Evolutionary conservation across 306 rosid species (phyloP).

Genomic region (Trichosanthes cucumerina): DNA sequence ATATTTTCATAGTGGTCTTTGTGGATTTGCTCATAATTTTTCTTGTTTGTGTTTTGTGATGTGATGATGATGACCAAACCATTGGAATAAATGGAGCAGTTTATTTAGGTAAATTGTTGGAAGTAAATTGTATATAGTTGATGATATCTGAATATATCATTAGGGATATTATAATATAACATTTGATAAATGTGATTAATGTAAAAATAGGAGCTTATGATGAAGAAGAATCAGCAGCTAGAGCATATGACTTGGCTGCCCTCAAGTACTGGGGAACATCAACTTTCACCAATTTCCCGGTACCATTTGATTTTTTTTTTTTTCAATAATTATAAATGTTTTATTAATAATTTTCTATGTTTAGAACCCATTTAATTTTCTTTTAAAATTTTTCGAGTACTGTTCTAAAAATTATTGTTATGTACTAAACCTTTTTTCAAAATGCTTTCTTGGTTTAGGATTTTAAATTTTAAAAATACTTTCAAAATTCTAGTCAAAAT

Average conservation of each 20-base stretch:
- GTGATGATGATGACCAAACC: slow-evolving; percentile 15
- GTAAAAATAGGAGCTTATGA: slow-evolving; percentile 31
- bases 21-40: background rate
- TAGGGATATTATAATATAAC: background rate
- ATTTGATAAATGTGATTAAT: background rate
- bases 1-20: background rate
- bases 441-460: too few species aligned
- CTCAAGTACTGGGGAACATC: slow-evolving; percentile 40
- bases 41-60: background rate
- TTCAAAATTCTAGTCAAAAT: too few species aligned
- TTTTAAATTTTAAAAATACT: too few species aligned
- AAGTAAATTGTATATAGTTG: background rate
- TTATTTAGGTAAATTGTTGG: slow-evolving; percentile 46
- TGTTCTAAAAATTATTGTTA: too few species aligned
- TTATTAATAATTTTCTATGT: too few species aligned
- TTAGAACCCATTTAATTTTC: too few species aligned
- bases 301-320: background rate
- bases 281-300: slow-evolving; percentile 31
- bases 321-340: background rate
- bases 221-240: slow-evolving; percentile 41
- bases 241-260: slow-evolving; percentile 43
- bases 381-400: too few species aligned
- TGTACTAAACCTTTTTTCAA: too few species aligned
- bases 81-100: slow-evolving; percentile 36
- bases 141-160: background rate